Percentiles rank a stretch among this genome's conserved stretches.
phyloP scores from a whole-genome alignment of 495 filamentous ascomycete genomes.

The Trichoderma virens region DNA sequence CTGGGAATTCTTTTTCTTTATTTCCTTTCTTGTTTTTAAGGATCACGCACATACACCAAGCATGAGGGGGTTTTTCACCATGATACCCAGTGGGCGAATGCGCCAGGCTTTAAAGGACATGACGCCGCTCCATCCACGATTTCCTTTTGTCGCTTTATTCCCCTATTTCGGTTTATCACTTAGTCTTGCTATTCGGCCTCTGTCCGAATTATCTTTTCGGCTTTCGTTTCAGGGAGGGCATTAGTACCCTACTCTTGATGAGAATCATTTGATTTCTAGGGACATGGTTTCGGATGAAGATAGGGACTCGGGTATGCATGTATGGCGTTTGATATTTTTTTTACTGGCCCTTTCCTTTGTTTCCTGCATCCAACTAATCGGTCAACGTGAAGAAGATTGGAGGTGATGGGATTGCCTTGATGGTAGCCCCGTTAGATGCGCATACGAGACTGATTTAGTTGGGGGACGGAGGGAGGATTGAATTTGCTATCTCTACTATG shows the following conservation, averaged over 20 bases:
- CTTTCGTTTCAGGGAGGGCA: background rate
- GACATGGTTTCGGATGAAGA: background rate
- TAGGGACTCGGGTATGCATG: background rate
- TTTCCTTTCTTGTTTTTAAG: background rate
- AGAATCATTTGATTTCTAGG: background rate
- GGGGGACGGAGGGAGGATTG: background rate
- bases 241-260: background rate
- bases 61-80: background rate
- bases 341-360: background rate
- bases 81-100: slow-evolving; percentile 3
- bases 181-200: background rate
- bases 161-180: background rate
- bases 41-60: slow-evolving; percentile 3
- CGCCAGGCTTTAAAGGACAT: background rate
- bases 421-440: background rate
- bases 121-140: background rate
- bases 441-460: background rate
- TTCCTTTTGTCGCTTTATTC: background rate
- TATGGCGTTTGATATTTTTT: slow-evolving; percentile 5
- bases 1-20: background rate
- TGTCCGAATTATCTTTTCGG: background rate
- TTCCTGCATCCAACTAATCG: background rate
- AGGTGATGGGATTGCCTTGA: background rate
- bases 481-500: background rate
- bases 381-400: background rate